Evolutionary conservation across 768 basidiomycete species (phyloP).

Genomic region (Serendipita sp.): DNA sequence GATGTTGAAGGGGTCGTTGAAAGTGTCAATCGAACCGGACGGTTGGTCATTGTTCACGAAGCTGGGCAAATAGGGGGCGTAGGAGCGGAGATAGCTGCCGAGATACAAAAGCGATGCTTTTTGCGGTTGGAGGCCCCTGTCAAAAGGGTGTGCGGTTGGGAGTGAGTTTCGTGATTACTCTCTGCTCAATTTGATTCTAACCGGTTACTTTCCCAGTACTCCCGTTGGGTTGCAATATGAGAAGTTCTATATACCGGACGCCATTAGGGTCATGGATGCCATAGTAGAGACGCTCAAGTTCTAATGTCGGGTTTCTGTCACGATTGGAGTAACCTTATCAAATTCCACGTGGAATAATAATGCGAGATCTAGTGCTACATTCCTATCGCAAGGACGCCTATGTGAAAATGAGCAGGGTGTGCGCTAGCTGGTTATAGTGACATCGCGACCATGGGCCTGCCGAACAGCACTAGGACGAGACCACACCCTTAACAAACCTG

Average conservation of each 20-base stretch:
- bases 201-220: conserved; percentile 30
- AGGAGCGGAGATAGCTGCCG: conserved; percentile 85
- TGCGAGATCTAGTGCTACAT: no score
- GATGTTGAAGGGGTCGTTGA: conserved; percentile 66
- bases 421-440: background rate
- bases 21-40: conserved; percentile 71
- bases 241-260: conserved; percentile 84
- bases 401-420: no score
- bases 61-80: conserved; percentile 75
- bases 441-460: background rate
- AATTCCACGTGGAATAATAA: no score
- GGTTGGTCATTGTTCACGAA: conserved; percentile 83
- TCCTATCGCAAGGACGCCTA: no score
- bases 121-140: conserved; percentile 79
- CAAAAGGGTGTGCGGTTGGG: conserved; percentile 79
- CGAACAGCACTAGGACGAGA: background rate
- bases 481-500: conserved; percentile 72
- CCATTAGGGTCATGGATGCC: conserved; percentile 67
- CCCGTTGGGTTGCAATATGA: conserved; percentile 76
- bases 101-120: conserved; percentile 79
- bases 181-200: background rate
- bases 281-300: conserved; percentile 66
- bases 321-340: no score
- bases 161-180: conserved; percentile 40
- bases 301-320: conserved; percentile 8